Evolutionary conservation across 73 alveolate species (phyloP), one percentile per base, ranked within the genome.

Genomic region (Durusdinium trenchii): DNA sequence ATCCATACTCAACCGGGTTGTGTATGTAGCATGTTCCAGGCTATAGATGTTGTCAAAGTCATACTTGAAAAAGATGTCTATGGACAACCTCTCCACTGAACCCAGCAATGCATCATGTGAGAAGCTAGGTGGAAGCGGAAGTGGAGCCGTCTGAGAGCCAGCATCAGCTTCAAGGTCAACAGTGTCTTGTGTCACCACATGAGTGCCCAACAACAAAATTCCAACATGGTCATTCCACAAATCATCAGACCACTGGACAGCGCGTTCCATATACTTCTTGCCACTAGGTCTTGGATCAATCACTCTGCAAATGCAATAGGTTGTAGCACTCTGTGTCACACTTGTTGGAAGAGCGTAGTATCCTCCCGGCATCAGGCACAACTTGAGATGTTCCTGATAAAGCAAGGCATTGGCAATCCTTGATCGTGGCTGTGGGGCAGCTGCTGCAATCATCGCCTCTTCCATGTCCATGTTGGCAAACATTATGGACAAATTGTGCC

Each of bases 401-500:
- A 62, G 7, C 18, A 62, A 40, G 18, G 76, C 76, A 20, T 62
- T 62, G 43, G 18, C 76, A 10, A 62, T 20, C 32, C 76, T 6
- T 3, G 76, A 36, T 32, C 28, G 35, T 16, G 86, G 32, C 30
- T n/a, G 28, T 9, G 86, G 54, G 86, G 86, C 47, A 1, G 86
- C 86, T 10, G 86, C 86, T 16, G 30, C 32, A 32, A 75, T 16
- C 86, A 75, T 9, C 12, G 51, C 54, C 3, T 75, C 86, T 43
- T 75, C 86, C 35, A 36, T 7, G 9, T 48, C 35, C 54, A 40
- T 43, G 54, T 75, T 52, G 12, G 35, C 28, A 52, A 75, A 75
- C 86, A 75, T 75, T 35, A 75, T 75, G 86, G 35, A 23, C 28
- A 75, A 38, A 75, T 75, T 48, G 54, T 75, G 86, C 20, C 86